Evolutionary conservation across 345 rosid species (phyloP).

Genomic region (Litchi chinensis): DNA sequence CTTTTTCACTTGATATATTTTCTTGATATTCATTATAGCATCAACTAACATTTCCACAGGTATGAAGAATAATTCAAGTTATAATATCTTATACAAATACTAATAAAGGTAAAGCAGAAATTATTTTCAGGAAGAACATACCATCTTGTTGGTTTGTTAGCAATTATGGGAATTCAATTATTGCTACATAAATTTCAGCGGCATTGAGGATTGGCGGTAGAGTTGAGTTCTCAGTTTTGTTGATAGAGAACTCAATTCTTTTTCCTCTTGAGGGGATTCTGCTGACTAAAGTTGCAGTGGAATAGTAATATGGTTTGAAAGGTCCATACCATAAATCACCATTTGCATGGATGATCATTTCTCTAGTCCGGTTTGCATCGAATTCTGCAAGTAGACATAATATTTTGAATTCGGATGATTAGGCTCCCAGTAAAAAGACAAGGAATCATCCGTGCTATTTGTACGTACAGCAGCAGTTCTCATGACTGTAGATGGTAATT

Average conservation of each 20-base stretch:
- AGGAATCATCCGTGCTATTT: background rate
- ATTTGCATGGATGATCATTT: background rate
- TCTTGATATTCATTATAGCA: slow-evolving; percentile 41
- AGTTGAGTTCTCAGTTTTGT: background rate
- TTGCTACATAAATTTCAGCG: background rate
- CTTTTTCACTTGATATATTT: slow-evolving; percentile 31
- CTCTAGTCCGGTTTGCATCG: background rate
- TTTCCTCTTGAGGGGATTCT: background rate
- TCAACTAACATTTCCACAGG: slow-evolving; percentile 25
- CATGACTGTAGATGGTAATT: slow-evolving; percentile 28
- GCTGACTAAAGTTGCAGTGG: background rate
- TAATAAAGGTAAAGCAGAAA: no score
- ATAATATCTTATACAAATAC: no score
- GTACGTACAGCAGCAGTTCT: background rate
- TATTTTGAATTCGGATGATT: background rate
- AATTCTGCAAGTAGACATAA: slow-evolving; percentile 27
- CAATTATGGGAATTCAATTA: background rate
- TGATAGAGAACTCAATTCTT: background rate
- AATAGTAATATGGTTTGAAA: background rate
- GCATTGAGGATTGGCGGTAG: background rate
- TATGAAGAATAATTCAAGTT: background rate
- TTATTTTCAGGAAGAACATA: background rate
- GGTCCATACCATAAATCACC: background rate
- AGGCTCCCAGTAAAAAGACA: background rate
- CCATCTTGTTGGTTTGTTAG: slow-evolving; percentile 5